Evolutionary conservation across 768 basidiomycete species (phyloP).

Genomic region (Sistotremastrum niveocremeum): DNA sequence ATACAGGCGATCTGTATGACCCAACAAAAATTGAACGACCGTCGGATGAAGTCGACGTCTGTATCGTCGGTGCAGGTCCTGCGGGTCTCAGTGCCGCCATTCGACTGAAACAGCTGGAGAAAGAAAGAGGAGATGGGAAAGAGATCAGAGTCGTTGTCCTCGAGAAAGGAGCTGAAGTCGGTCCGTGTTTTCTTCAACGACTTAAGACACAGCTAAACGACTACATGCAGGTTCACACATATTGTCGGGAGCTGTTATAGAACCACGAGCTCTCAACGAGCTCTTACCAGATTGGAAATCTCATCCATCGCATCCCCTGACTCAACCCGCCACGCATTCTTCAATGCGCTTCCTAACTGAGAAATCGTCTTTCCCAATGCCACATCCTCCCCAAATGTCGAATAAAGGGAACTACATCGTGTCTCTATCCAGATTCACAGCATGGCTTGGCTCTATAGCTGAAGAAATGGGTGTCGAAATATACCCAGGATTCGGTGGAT

Average conservation of each 20-base stretch:
- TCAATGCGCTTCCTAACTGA: conserved; percentile 78
- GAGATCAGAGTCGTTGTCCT: conserved; percentile 87
- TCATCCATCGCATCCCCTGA: conserved; percentile 59
- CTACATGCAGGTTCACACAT: conserved; percentile 67
- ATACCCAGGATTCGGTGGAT: conserved; percentile 94
- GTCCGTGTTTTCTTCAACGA: conserved; percentile 29
- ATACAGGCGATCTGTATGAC: conserved; percentile 27
- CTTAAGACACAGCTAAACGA: background rate
- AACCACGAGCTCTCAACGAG: conserved; percentile 83
- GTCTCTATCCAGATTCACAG: conserved; percentile 76
- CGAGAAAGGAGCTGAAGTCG: conserved; percentile 90
- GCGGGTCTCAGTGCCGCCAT: conserved; percentile 96
- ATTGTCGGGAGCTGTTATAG: conserved; percentile 89
- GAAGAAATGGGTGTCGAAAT: conserved; percentile 86
- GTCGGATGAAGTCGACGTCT: conserved; percentile 91
- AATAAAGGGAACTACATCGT: conserved; percentile 91
- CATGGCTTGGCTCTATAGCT: conserved; percentile 81
- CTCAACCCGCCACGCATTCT: conserved; percentile 62
- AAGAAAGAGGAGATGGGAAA: conserved; percentile 44
- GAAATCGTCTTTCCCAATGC: conserved; percentile 60
- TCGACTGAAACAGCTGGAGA: conserved; percentile 82
- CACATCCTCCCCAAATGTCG: conserved; percentile 94
- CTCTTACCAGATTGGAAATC: conserved; percentile 77
- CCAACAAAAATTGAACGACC: conserved; percentile 59
- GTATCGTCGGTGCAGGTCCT: conserved; percentile 92